These are phyloP conservation scores for Candida sp. DNA, from an alignment of 1,139 yeast species.

Conservation along the genomic window DNA sequence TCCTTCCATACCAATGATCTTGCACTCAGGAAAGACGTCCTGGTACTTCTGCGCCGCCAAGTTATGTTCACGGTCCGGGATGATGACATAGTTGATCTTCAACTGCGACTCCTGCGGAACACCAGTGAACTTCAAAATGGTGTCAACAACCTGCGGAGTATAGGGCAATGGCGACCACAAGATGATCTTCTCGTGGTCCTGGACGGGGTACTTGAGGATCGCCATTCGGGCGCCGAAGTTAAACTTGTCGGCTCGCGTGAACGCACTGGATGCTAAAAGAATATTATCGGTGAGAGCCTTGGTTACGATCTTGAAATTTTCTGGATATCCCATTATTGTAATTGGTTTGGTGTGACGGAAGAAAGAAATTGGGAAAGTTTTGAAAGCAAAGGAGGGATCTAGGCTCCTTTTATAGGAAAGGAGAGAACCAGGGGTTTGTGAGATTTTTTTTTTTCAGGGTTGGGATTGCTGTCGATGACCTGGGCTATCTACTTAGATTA, in stretches of 20 bases:
- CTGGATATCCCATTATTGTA: slow-evolving; percentile 43
- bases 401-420: too few species aligned
- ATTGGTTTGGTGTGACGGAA: too few species aligned
- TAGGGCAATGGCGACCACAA: slow-evolving; percentile 70
- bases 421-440: too few species aligned
- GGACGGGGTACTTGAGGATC: slow-evolving; percentile 35
- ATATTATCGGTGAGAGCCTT: slow-evolving; percentile 50
- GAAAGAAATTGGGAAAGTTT: too few species aligned
- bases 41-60: slow-evolving; percentile 60
- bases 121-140: slow-evolving; percentile 39
- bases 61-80: slow-evolving; percentile 61
- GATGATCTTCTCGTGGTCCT: slow-evolving; percentile 44
- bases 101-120: slow-evolving; percentile 27
- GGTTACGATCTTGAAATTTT: slow-evolving; percentile 39
- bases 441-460: too few species aligned
- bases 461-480: too few species aligned
- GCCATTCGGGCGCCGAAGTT: slow-evolving; percentile 70
- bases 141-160: slow-evolving; percentile 46
- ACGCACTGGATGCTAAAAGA: slow-evolving; percentile 54
- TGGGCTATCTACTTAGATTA: too few species aligned
- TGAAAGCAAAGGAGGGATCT: too few species aligned
- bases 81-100: slow-evolving; percentile 44
- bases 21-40: slow-evolving; percentile 48
- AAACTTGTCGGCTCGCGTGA: slow-evolving; percentile 41
- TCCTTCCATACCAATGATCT: slow-evolving; percentile 54